Evolutionary conservation across 169 alveolate species (phyloP).

Genomic region (Plasmodium inui): DNA sequence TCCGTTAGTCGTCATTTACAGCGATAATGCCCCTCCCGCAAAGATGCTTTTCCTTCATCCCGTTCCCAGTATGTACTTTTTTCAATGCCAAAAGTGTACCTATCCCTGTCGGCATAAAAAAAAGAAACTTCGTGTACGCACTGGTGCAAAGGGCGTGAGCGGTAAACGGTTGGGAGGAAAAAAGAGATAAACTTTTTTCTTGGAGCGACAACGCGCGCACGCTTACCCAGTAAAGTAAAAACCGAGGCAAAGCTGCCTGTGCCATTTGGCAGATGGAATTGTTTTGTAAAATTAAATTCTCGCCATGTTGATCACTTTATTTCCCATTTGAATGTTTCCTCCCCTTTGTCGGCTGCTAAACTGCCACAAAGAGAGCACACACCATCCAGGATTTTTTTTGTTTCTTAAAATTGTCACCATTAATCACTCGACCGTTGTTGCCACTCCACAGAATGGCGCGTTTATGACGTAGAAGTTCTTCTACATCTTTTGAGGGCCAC

Average conservation of each 20-base stretch:
- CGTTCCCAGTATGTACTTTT: slow-evolving; percentile 33
- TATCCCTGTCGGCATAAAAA: not conserved
- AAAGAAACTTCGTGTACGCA: not conserved
- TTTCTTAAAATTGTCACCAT: not conserved
- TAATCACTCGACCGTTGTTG: not conserved
- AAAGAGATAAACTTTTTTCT: not conserved
- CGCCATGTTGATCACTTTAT: not conserved
- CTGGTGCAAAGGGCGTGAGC: not conserved
- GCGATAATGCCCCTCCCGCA: slow-evolving; percentile 99
- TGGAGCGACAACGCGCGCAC: not conserved
- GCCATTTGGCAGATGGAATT: not conserved
- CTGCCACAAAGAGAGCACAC: not conserved
- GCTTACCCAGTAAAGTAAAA: not conserved
- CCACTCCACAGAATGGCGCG: not conserved
- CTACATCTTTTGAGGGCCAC: not conserved
- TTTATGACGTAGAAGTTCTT: not conserved
- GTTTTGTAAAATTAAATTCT: not conserved
- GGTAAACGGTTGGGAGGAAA: not conserved
- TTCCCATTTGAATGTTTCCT: not conserved
- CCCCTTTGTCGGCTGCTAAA: not conserved
- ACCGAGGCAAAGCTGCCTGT: not conserved
- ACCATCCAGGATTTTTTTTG: not conserved
- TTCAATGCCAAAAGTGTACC: slow-evolving; percentile 59
- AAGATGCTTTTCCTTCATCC: slow-evolving; percentile 82
- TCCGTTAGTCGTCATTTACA: slow-evolving; percentile 99